Evolutionary conservation across 1,139 yeast genomes (phyloP), one percentile per base, ranked within the genome.

Genomic region (Kurtzmaniella natalensis): DNA sequence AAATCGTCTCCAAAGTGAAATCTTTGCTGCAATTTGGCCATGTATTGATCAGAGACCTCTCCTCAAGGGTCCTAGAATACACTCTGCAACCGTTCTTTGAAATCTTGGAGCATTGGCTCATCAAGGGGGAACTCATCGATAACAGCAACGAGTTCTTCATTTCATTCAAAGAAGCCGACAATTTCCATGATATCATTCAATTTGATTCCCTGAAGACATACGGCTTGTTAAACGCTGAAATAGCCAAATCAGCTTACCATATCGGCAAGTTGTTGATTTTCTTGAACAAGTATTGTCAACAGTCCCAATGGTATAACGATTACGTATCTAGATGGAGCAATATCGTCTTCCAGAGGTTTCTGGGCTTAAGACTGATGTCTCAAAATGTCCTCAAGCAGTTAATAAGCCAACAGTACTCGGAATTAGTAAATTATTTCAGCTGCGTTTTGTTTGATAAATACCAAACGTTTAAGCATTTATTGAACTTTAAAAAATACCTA

Each of bases 221-320:
- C 0, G 51, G 57, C 7, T 85, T 82, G 48, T 60, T 83, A 36
- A 53, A 55, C 29, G 49, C 51, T 5, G 58, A 59, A 11, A 56
- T 73, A 1, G 79, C 86, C 2, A 53, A 61, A 18, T 71, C 74
- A 43, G 73, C 84, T 7, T 82, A 72, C 45, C 85, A 86, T 38
- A 78, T 84, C 18, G 98, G 98, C 1, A 80, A 83, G 44, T 76
- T 86, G 11, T 62, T 82, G n/a, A 70, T 78, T 25, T 89, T 82
- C 50, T 59, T 92, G 30, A 75, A 78, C 31, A 66, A 65, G 23
- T 74, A 76, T 33, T 84, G 96, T 41, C 53, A 56, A 34, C 71
- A 68, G 41, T 47, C 69, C 19, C 51, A 53, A 32, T 68, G 71
- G 72, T 45, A 62, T 20, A 61, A 60, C 39, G 53, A 58, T n/a